Evolutionary conservation across 306 rosid species (phyloP).

Genomic region (Malus domestica): ASM211411v1 NC_041790.1:16904001-16904500

Average conservation of each 20-base stretch:
- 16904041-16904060: neutral
- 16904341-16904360: neutral
- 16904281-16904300: constrained; percentile 11
- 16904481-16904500: neutral
- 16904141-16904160: constrained; percentile 85
- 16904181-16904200: constrained; percentile 35
- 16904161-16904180: constrained; percentile 41
- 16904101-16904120: constrained; percentile 56
- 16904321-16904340: neutral
- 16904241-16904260: constrained; percentile 25
- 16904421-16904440: neutral
- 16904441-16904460: neutral
- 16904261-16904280: constrained; percentile 77
- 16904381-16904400: neutral
- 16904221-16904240: constrained; percentile 69
- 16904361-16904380: neutral
- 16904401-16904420: neutral
- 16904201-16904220: constrained; percentile 23
- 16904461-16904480: neutral
- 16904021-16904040: neutral
- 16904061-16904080: constrained; percentile 59
- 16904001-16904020: neutral
- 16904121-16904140: constrained; percentile 41
- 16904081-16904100: constrained; percentile 91
- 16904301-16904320: constrained; percentile 11